Conservation (phyloP, 352 stramenopile genomes). For the Aphanomyces invadans region DNA sequence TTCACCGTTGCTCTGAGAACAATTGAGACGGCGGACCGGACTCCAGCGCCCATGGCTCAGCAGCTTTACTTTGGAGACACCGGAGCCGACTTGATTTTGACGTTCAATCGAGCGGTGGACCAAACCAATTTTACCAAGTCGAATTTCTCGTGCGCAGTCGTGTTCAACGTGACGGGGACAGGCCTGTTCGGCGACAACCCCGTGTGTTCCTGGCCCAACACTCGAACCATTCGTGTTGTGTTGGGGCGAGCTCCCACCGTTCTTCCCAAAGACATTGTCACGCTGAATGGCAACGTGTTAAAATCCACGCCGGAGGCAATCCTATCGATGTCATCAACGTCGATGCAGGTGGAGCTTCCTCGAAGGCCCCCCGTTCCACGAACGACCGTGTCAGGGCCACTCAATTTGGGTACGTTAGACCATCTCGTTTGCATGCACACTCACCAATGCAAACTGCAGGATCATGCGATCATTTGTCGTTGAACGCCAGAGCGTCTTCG, state of each 20-base stretch:
- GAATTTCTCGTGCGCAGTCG: neutral
- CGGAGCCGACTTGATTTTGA: conserved; percentile 2
- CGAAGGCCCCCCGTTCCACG: neutral
- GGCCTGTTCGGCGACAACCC: neutral
- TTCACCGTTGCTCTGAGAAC: neutral
- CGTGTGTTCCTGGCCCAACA: neutral
- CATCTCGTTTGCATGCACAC: too few species aligned
- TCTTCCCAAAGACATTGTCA: conserved; percentile 1
- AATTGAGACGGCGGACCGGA: conserved; percentile 6
- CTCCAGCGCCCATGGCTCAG: neutral
- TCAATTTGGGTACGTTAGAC: neutral
- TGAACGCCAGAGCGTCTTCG: neutral
- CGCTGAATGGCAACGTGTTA: neutral
- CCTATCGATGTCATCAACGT: neutral
- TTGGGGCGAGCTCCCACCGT: neutral
- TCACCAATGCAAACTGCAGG: too few species aligned
- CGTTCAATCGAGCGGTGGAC: conserved; percentile 1
- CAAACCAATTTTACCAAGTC: conserved; percentile 4
- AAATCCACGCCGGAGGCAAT: neutral
- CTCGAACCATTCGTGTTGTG: neutral
- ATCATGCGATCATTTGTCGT: neutral
- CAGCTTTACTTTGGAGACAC: conserved; percentile 10
- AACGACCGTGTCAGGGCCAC: neutral
- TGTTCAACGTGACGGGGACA: neutral
- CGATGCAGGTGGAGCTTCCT: neutral